Conservation (phyloP, 2,329 filamentous ascomycete species). For the Fusarium lateritium region DNA sequence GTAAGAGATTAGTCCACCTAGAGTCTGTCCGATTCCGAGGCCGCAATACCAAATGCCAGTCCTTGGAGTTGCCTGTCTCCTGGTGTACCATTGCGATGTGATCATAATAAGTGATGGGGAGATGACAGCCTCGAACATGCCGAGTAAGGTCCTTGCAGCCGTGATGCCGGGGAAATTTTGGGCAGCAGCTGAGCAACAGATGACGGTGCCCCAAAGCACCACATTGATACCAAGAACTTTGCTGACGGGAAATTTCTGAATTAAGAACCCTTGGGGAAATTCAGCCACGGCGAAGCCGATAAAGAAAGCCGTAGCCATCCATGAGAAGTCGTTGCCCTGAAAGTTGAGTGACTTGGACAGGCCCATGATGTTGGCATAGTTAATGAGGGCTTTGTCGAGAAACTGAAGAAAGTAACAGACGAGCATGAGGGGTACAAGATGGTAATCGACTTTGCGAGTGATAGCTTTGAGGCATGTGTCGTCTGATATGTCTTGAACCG, state of each 20-base stretch:
- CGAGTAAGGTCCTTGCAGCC: conserved; percentile 19
- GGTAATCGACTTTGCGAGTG: conserved; percentile 23
- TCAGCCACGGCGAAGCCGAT: conserved; percentile 16
- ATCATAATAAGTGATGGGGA: conserved; percentile 16
- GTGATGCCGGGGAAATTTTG: conserved; percentile 16
- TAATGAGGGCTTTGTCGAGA: conserved; percentile 20
- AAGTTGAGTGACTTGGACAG: conserved; percentile 12
- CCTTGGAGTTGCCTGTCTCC: conserved; percentile 13
- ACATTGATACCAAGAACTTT: conserved; percentile 15
- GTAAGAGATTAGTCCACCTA: conserved; percentile 18
- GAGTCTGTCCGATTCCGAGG: conserved; percentile 9
- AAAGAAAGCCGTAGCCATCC: conserved; percentile 23
- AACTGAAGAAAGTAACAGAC: conserved; percentile 22
- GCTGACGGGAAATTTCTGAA: conserved; percentile 10
- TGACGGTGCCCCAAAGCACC: conserved; percentile 16
- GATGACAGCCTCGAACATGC: conserved; percentile 16
- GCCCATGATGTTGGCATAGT: conserved; percentile 26
- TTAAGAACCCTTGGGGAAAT: conserved; percentile 14
- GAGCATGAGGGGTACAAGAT: conserved; percentile 19
- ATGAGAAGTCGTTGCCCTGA: conserved; percentile 17
- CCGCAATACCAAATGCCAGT: conserved; percentile 25
- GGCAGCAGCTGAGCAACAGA: conserved; percentile 13
- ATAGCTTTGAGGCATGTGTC: not conserved
- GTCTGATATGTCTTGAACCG: conserved; percentile 12
- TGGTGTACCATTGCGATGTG: conserved; percentile 18